Base-by-base conservation (phyloP, 2,329 filamentous ascomycete genomes). In the Trichophaea hybrida region DNA sequence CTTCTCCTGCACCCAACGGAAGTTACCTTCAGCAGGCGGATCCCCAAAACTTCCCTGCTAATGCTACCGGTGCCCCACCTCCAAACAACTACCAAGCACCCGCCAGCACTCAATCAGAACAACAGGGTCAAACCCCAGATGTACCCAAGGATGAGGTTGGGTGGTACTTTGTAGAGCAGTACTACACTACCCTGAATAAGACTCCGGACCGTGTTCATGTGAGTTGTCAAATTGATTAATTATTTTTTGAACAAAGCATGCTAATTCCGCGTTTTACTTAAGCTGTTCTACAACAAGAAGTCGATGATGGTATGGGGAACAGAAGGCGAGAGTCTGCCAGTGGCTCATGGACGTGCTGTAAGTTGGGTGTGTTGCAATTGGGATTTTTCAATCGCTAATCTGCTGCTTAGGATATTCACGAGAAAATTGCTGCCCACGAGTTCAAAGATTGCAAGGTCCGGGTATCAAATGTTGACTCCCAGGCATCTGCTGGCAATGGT, bases 161-260 rank as follows among this genome's bases (percentile, higher is more conserved):
- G 74, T 98, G 93, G 93, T 97, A 91, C 77, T 98, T 98, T 69
- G 93, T 98, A 61, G 90, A 97, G 80, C 89, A 95, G 75, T 98
- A 96, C 79, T 98, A 98, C 76, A 97, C 88, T 68, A 98, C 89
- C 64, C 77, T 98, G 71, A 96, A 90, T 82, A 90, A 91, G 75
- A 86, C 78, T 67, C 90, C 93, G 24, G 89, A 95, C 72, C 94
- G 93, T 75, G 86, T 98, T 69, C 91, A 89, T 71, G 76, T 78
- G 71, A 69, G 75, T 71, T 49, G 6, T 8, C 64, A 33, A 15
- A 24, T 12, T 15, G 4, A 6, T 24, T 51, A 49, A 8, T 53
- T 40, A 15, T 50, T 55, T n/a, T 6, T 10, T 51, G 34, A n/a
- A 32, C 34, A 40, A 24, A 24, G 13, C 17, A 24, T 57, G 35